Evolutionary conservation across 2,329 filamentous ascomycete species (phyloP).

Genomic region (Talaromyces sp.): DNA sequence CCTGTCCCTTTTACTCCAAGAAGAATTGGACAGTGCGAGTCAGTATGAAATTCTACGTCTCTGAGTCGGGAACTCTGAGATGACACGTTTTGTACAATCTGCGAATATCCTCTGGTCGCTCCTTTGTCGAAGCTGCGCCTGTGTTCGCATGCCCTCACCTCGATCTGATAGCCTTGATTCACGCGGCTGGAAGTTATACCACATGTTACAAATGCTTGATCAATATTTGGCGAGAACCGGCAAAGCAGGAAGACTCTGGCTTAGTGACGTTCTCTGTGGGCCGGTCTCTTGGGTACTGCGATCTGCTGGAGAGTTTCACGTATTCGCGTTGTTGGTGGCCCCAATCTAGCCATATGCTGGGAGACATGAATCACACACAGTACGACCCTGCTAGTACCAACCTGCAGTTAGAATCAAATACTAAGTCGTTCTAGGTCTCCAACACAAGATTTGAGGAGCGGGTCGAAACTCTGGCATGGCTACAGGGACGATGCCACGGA

Average conservation of each 20-base stretch:
- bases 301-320: background rate
- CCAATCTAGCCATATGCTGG: background rate
- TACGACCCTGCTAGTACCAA: background rate
- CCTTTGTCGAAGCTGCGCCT: background rate
- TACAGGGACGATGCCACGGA: background rate
- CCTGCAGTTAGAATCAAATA: background rate
- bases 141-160: background rate
- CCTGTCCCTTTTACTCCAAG: background rate
- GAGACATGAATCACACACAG: background rate
- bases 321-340: background rate
- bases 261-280: background rate
- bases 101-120: background rate
- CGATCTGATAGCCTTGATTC: background rate
- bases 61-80: background rate
- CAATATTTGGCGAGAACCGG: background rate
- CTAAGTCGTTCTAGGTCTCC: background rate
- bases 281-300: background rate
- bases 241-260: background rate
- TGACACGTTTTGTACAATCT: background rate
- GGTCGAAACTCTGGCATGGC: background rate
- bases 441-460: background rate
- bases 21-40: background rate
- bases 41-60: background rate
- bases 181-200: background rate
- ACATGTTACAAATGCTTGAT: background rate